Base-by-base conservation (phyloP, 805 yeast genomes). In the Wickerhamiella sergipiensis region DNA sequence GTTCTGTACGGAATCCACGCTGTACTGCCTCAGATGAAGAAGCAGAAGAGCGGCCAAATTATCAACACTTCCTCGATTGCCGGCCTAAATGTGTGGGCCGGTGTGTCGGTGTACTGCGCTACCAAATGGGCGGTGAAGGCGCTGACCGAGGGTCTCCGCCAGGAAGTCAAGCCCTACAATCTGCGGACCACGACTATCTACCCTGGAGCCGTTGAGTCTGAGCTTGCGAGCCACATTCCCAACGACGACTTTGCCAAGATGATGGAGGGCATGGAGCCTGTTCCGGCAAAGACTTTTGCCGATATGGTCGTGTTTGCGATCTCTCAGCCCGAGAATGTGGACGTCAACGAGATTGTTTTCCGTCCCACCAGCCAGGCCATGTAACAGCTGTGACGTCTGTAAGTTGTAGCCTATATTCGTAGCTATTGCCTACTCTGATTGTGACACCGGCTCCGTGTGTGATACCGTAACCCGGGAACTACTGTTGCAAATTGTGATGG, bases 121-220 rank as follows among this genome's bases (percentile, higher is more conserved):
- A 75, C 83, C 50, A 79, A 79, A 64, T 79, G 81, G 23, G 81
- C 81, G 17, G 73, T 79, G 33, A 50, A 75, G 65, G 61, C 79
- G 1, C 79, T 80, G 62, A 70, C 80, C 23, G 74, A 75, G 50
- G 69, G 75, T 1, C 70, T 78, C 60, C 75, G 92, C 67, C 83
- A 81, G 66, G 92, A 85, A 63, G 69, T 80, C 63, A 76, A 82
- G 57, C 71, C 72, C 64, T 83, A 92, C 22, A 76, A 75, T 51
- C 73, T 81, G 59, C 72, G 87, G 60, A 77, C 81, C 50, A 74
- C 81, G 54, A 85, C 80, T 63, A 73, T 81, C 49, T 81, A 80
- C 56, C 87, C 87, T n/a, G 87, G 87, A 60, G 78, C 78, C 50
- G 85, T 81, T 46, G 85, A 81, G 61, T 81, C 87, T 45, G 87